A percentile compares a stretch with the other conserved stretches of the same genome.
phyloP scores from a whole-genome alignment of 2,329 filamentous ascomycete species.

The Beauveria scarabaeidicola region DNA sequence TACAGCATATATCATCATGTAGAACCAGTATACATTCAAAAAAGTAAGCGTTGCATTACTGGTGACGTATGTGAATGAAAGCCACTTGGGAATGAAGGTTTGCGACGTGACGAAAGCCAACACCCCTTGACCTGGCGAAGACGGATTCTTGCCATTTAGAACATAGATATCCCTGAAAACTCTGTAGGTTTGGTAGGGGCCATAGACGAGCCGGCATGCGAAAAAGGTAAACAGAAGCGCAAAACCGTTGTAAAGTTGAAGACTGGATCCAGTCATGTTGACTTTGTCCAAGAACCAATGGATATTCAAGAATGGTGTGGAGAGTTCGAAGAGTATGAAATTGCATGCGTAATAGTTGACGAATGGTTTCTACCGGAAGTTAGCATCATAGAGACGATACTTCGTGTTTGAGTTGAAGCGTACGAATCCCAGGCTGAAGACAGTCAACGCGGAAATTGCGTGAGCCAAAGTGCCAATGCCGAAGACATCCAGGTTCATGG shows the following conservation, averaged over 20 bases:
- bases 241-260: conserved; percentile 72
- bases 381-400: conserved; percentile 1
- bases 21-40: conserved; percentile 79
- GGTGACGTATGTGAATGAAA: conserved; percentile 57
- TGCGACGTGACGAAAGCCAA: conserved; percentile 39
- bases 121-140: conserved; percentile 21
- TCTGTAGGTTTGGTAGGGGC: conserved; percentile 60
- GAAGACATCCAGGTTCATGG: conserved; percentile 61
- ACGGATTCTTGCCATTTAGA: conserved; percentile 32
- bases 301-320: conserved; percentile 75
- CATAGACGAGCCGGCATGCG: conserved; percentile 67
- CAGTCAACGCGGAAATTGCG: conserved; percentile 62
- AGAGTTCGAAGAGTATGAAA: conserved; percentile 84
- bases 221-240: conserved; percentile 67
- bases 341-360: conserved; percentile 73
- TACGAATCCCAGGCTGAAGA: conserved; percentile 75
- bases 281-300: conserved; percentile 92
- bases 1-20: conserved; percentile 76
- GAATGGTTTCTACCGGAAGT: conserved; percentile 58
- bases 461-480: conserved; percentile 71
- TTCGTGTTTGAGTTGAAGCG: conserved; percentile 28
- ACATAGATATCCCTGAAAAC: conserved; percentile 64
- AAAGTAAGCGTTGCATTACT: conserved; percentile 66
- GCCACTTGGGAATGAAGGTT: conserved; percentile 57
- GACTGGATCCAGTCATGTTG: conserved; percentile 63